A percentile compares a stretch with the other conserved stretches of the same genome.
Evolutionary conservation across 306 rosid species (phyloP).

Genomic region (Malus sylvestris): DNA sequence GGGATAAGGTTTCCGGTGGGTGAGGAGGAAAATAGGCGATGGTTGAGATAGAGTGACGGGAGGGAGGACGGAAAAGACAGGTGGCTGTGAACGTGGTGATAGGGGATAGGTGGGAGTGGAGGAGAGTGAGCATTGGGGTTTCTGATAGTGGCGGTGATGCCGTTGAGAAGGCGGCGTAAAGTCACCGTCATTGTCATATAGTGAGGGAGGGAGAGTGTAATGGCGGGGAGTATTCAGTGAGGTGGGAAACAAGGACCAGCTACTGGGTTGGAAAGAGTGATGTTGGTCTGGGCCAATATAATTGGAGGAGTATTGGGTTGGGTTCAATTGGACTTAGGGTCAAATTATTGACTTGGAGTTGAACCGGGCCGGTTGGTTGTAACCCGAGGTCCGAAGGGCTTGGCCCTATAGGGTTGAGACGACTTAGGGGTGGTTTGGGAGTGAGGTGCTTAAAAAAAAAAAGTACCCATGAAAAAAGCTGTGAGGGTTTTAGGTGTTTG

Average conservation of each 20-base stretch:
- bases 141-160: conserved; percentile 19
- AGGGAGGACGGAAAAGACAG: neutral
- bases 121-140: conserved; percentile 1
- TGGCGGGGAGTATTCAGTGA: neutral
- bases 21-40: conserved; percentile 18
- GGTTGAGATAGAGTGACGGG: conserved; percentile 1
- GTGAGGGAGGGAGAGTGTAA: neutral
- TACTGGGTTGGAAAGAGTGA: neutral
- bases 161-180: conserved; percentile 24
- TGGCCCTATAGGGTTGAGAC: too few relatives aligned
- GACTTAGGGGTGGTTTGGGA: too few relatives aligned
- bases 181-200: neutral
- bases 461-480: too few relatives aligned
- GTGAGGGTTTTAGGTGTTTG: too few relatives aligned
- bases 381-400: too few relatives aligned
- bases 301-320: neutral
- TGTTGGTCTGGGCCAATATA: neutral
- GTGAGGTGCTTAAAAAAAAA: too few relatives aligned
- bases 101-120: conserved; percentile 1
- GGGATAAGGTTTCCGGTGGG: conserved; percentile 11
- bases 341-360: neutral
- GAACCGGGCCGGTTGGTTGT: too few relatives aligned
- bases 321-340: neutral
- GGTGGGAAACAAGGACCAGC: neutral
- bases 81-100: neutral